Base-by-base conservation (phyloP, 495 filamentous ascomycete species). In the Tuber brumale region DNA sequence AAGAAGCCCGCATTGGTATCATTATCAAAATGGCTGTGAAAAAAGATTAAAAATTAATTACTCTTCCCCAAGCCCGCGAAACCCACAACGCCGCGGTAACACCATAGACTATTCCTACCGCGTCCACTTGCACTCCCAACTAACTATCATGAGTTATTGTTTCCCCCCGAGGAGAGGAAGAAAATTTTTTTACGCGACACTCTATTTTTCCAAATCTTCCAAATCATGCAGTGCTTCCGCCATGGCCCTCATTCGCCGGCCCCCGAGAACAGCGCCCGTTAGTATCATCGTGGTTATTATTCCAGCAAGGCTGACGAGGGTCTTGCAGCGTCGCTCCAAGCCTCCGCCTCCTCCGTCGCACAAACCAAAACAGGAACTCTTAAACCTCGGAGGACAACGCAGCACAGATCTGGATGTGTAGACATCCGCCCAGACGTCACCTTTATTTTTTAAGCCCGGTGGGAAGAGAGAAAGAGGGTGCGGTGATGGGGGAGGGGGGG, bases 331-430 rank as follows among this genome's bases (percentile, higher is more conserved):
- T 61, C 75, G 76, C 74, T 78, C 76, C 75, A 72, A 78, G 75
- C 76, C 76, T 79, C 71, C 77, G 77, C 77, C 77, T 77, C 77
- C 42, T 39, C 43, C 69, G 77, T 79, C 70, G 77, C 73, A 79
- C 77, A 79, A 77, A 77, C 77, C 74, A 77, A 79, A 79, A 79
- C 77, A 71, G 77, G 75, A 79, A 76, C 57, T 77, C 77, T 78
- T 77, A 71, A 76, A 72, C 71, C 42, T 71, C 71, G 27, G n/a
- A 77, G 77, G 77, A 79, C 77, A 79, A 79, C 77, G 77, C 77
- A 79, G 75, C 76, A 78, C 37, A 72, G 71, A 74, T 78, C 71
- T 75, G 48, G 61, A 69, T 74, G 70, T 37, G 51, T 70, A 69
- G 77, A 72, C 77, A 74, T 66, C 77, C 77, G 77, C 77, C 75